Percentiles rank a stretch among this genome's conserved stretches.
Conservation (phyloP, 768 basidiomycete genomes). For the Tylopilus intermedius region DNA sequence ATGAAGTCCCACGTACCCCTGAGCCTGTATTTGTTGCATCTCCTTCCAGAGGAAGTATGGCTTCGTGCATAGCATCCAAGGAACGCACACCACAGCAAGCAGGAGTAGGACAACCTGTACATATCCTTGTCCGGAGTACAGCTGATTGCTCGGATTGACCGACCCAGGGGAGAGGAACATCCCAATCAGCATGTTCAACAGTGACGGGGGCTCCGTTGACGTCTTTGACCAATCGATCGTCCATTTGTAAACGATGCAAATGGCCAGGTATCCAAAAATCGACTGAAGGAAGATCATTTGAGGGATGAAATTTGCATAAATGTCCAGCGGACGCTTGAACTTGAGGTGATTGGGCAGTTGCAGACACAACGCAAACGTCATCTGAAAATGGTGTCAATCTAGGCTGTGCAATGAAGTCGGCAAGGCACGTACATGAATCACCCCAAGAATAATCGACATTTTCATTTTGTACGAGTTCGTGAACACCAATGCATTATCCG, state of each 20-base stretch:
- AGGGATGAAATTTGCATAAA: slow-evolving; percentile 94
- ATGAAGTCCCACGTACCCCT: slow-evolving; percentile 76
- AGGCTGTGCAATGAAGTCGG: not conserved
- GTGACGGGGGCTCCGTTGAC: slow-evolving; percentile 70
- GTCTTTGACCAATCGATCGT: slow-evolving; percentile 81
- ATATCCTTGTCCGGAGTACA: slow-evolving; percentile 84
- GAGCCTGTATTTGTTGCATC: slow-evolving; percentile 72
- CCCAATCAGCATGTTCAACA: slow-evolving; percentile 91
- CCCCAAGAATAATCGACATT: slow-evolving; percentile 94
- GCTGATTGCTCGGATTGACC: slow-evolving; percentile 59
- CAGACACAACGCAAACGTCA: slow-evolving; percentile 96
- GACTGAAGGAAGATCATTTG: slow-evolving; percentile 97
- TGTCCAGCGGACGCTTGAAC: slow-evolving; percentile 82
- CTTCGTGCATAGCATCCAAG: slow-evolving; percentile 89
- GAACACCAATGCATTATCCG: slow-evolving; percentile 88
- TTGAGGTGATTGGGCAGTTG: slow-evolving; percentile 94
- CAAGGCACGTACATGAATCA: slow-evolving; percentile 73
- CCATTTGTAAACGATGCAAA: slow-evolving; percentile 98
- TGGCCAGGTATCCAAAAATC: slow-evolving; percentile 92
- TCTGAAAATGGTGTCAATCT: slow-evolving; percentile 47
- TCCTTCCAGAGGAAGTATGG: slow-evolving; percentile 92
- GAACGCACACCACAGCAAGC: slow-evolving; percentile 82
- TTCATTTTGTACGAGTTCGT: slow-evolving; percentile 99
- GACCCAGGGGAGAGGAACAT: slow-evolving; percentile 93
- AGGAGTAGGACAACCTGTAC: slow-evolving; percentile 77